Evolutionary conservation across 2,329 filamentous ascomycete genomes (phyloP), one percentile per base, ranked within the genome.

Genomic region (Tolypocladium pustulatum): DNA sequence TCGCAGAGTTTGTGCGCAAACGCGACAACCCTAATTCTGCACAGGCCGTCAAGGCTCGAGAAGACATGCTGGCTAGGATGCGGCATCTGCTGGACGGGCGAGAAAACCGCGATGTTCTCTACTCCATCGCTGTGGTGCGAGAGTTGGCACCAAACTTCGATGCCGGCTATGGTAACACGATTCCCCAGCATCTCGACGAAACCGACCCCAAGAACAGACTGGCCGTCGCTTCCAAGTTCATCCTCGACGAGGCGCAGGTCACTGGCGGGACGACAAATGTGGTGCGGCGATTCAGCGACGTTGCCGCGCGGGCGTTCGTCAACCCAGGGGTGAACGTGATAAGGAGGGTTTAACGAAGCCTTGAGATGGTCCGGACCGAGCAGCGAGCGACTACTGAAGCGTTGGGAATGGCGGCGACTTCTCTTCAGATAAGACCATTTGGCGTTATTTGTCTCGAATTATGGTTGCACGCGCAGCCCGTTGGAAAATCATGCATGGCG

Each of bases 41-140:
- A 2, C 60, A 63, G 34, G 63, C 69, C 67, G 59, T 75, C 74
- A 59, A 83, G 80, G 65, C 78, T 57, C 82, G 90, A 40, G 87
- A 91, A 57, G 81, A 85, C 32, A 81, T 84, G 1, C 76, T 96
- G 36, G 73, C 72, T 5, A 80, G 80, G 56, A 83, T 91, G 71
- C 85, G 90, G 37, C 81, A 81, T 58, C 78, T 93, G 27, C 79
- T 96, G 15, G 88, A 91, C 64, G 88, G 88, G 54, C 83, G 87
- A 30, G 92, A 97, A 74, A 94, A 93, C 67, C 85, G 92, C 57
- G 91, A 97, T 69, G 87, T 96, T 22, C 83, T 97, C 59, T 96
- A 96, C 73, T 94, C 90, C 0, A 87, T 96, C 63, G 90, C 89
- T 10, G 84, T 96, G 58, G 85, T 89, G 20, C 85, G 91, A 32